Evolutionary conservation across 1,284 basidiomycete species (phyloP).

Genomic region (Rugosomyces carneus): DNA sequence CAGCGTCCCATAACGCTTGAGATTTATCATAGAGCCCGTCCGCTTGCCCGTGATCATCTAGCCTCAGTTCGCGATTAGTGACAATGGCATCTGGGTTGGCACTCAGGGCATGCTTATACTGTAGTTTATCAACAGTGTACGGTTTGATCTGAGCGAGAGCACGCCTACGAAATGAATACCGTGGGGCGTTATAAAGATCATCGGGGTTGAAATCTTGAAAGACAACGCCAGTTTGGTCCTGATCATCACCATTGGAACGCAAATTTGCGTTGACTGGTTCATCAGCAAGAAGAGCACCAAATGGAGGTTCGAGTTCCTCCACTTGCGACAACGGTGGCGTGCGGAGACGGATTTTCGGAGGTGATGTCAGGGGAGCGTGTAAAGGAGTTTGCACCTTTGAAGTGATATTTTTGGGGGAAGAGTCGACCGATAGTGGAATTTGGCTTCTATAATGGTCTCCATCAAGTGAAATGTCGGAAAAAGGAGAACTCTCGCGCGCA

Average conservation of each 20-base stretch:
- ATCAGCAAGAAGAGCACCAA: not conserved
- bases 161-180: slow-evolving; percentile 48
- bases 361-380: too few relatives aligned
- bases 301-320: not conserved
- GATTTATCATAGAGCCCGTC: slow-evolving; percentile 20
- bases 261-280: not conserved
- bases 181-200: slow-evolving; percentile 18
- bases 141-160: slow-evolving; percentile 47
- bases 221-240: not conserved
- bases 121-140: slow-evolving; percentile 42
- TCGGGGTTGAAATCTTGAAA: not conserved
- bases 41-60: slow-evolving; percentile 22
- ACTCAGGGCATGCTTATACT: slow-evolving; percentile 42
- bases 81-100: slow-evolving; percentile 55
- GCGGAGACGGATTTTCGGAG: not conserved
- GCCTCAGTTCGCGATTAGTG: slow-evolving; percentile 28
- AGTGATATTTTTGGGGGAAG: too few relatives aligned
- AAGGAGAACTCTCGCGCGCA: too few relatives aligned
- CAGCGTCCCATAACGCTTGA: slow-evolving; percentile 14
- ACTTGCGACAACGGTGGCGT: not conserved
- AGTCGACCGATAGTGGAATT: too few relatives aligned
- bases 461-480: too few relatives aligned
- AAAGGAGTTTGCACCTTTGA: not conserved
- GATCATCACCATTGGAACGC: not conserved
- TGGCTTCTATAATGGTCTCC: too few relatives aligned